Conservation (phyloP, 148 eudicot genomes). For the Rhododendron vialii region DNA sequence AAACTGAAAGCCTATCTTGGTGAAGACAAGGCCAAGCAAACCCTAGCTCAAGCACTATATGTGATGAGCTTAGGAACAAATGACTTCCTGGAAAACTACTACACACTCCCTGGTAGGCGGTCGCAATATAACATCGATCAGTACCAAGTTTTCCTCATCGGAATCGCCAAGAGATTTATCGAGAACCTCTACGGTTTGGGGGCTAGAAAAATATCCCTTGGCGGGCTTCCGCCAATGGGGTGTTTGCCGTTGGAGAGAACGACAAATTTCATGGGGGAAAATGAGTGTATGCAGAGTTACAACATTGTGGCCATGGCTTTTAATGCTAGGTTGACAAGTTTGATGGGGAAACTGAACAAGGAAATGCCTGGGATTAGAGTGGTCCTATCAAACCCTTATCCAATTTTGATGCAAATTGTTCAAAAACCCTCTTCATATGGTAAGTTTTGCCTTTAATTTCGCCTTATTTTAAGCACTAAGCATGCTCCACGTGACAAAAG, state of each 20-base stretch:
- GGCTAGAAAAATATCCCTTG: conserved; percentile 25
- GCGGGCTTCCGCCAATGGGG: conserved; percentile 29
- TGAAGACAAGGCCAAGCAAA: conserved; percentile 23
- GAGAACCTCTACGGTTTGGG: conserved; percentile 13
- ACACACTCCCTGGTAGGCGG: conserved; percentile 16
- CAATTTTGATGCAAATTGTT: conserved; percentile 9
- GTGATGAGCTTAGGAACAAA: conserved; percentile 40
- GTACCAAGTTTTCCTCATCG: conserved; percentile 18
- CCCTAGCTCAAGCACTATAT: conserved; percentile 27
- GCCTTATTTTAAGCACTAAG: background rate
- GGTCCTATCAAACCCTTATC: conserved; percentile 21
- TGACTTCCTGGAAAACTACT: conserved; percentile 42
- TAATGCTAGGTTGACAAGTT: conserved; percentile 14
- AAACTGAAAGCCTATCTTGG: conserved; percentile 28
- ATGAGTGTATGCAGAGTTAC: conserved; percentile 22
- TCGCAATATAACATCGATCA: conserved; percentile 15
- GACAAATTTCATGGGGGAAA: conserved; percentile 4
- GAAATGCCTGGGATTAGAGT: conserved; percentile 15
- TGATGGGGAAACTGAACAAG: conserved; percentile 21
- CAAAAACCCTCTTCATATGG: conserved; percentile 18
- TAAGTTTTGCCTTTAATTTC: background rate
- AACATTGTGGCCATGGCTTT: conserved; percentile 21
- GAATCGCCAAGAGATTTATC: conserved; percentile 14
- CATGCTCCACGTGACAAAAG: no score
- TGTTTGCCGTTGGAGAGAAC: conserved; percentile 27